Evolutionary conservation across 176 grass and related monocot species (phyloP).

Genomic region (Secale cereale): DNA sequence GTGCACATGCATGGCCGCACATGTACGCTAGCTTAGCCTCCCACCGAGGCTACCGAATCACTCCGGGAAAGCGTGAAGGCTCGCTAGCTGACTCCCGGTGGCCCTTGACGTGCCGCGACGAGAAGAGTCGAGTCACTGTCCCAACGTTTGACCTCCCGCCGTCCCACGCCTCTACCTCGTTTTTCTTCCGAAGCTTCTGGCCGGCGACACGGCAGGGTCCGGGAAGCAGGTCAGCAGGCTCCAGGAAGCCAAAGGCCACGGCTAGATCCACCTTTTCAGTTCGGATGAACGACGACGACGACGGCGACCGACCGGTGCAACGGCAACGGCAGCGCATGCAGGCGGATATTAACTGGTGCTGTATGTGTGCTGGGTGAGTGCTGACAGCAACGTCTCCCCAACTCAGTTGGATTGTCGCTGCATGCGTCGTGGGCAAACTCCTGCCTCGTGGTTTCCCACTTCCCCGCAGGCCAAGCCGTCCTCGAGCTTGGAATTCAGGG

Average conservation of each 20-base stretch:
- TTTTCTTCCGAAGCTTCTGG: constrained; percentile 29
- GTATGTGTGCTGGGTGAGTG: no score
- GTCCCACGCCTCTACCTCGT: background rate
- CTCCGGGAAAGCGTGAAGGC: background rate
- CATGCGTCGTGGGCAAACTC: background rate
- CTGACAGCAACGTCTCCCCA: background rate
- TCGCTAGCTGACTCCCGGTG: background rate
- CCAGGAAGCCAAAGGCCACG: background rate
- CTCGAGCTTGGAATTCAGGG: background rate
- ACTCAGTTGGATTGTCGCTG: background rate
- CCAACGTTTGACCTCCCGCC: background rate
- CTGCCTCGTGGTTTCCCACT: background rate
- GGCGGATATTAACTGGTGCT: no score
- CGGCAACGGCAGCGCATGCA: background rate
- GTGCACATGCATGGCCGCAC: no score
- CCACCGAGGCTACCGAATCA: background rate
- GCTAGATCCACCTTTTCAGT: background rate
- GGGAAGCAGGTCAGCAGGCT: constrained; percentile 34
- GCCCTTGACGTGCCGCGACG: background rate
- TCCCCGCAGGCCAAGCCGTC: background rate
- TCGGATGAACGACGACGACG: background rate
- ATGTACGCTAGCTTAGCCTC: background rate
- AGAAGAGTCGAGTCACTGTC: background rate
- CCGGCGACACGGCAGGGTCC: constrained; percentile 33
- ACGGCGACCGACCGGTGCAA: background rate